These are phyloP conservation scores for Leccinum disarticulatum DNA, from an alignment of 768 basidiomycete species.

Conservation along the genomic window DNA sequence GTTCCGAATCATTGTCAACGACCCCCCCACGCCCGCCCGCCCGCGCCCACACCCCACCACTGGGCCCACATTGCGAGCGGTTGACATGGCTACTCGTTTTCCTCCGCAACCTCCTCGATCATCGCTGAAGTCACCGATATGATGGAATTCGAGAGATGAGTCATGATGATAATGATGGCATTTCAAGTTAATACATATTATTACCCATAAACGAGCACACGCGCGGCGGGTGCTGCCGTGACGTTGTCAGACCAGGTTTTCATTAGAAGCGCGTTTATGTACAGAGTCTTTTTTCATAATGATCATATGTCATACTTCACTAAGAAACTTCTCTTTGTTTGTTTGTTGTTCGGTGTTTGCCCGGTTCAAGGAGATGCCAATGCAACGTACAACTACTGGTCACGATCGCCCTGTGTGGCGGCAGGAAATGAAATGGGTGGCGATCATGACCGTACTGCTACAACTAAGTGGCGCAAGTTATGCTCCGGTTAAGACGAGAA, in stretches of 20 bases:
- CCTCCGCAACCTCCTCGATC: neutral
- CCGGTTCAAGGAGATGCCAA: neutral
- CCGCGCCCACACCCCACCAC: neutral
- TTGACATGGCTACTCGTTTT: neutral
- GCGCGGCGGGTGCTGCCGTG: neutral
- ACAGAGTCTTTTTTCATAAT: neutral
- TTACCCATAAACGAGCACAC: neutral
- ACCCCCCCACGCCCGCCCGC: neutral
- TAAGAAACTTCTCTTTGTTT: neutral
- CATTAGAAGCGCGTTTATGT: neutral
- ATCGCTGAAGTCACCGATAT: neutral
- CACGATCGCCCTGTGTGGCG: conserved; percentile 12
- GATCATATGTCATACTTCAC: neutral
- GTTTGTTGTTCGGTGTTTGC: neutral
- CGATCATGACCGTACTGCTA: conserved; percentile 19
- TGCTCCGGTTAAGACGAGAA: neutral
- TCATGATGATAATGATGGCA: neutral
- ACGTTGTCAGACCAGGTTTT: neutral
- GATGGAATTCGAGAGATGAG: neutral
- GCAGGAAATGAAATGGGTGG: conserved; percentile 17
- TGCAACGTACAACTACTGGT: neutral
- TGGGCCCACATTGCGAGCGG: neutral
- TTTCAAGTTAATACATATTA: neutral
- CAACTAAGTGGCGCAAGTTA: neutral
- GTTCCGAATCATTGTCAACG: neutral